Evolutionary conservation across 139 green algal genomes (phyloP).

Genomic region (Trebouxia sp.): DNA sequence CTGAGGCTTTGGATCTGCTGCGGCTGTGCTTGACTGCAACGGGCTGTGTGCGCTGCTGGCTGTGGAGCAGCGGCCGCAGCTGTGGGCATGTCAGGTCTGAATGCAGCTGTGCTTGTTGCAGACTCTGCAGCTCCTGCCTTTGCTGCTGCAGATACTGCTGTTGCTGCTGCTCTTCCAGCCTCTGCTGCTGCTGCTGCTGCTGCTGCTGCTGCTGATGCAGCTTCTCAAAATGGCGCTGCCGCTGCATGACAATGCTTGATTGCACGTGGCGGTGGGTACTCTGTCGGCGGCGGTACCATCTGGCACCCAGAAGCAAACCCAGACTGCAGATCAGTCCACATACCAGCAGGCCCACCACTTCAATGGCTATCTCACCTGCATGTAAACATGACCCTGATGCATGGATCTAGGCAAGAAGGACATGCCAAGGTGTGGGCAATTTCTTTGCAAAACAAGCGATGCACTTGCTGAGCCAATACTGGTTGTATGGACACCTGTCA

Average conservation of each 20-base stretch:
- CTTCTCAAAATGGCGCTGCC: constrained; percentile 1
- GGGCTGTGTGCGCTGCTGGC: not conserved
- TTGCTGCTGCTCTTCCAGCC: not conserved
- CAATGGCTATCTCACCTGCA: constrained; percentile 4
- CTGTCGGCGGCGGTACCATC: not conserved
- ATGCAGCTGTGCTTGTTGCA: not conserved
- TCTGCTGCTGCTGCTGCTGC: constrained; percentile 20
- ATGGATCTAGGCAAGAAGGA: no score
- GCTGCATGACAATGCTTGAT: not conserved
- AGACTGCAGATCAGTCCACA: not conserved
- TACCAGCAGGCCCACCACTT: not conserved
- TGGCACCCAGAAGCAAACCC: not conserved
- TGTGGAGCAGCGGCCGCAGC: not conserved
- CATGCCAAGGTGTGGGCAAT: not conserved
- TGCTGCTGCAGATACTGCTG: not conserved
- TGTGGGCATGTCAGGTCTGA: not conserved
- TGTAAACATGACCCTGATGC: no score
- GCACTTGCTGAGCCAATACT: not conserved
- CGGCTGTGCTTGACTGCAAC: not conserved
- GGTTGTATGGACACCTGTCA: not conserved
- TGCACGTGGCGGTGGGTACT: not conserved
- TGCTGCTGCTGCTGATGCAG: constrained; percentile 19
- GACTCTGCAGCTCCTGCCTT: not conserved
- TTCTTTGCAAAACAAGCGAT: not conserved
- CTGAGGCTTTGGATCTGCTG: not conserved